Percentiles rank a stretch among this genome's conserved stretches.
Evolutionary conservation across 148 eudicot species (phyloP).

Genomic region (Mesembryanthemum crystallinum): DNA sequence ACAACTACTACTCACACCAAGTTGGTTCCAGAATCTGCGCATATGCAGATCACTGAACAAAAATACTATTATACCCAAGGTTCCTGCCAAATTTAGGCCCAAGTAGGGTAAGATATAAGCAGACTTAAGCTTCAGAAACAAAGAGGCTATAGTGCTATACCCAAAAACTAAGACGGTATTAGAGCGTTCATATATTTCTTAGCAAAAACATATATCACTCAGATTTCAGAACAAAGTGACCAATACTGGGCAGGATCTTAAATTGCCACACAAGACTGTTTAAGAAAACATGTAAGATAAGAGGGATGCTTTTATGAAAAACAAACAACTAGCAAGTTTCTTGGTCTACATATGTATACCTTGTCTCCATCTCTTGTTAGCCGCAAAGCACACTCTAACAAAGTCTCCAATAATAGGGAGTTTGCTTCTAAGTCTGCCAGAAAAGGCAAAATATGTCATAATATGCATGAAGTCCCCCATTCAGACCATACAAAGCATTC

Average conservation of each 20-base stretch:
- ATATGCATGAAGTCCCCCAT: not conserved
- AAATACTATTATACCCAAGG: not conserved
- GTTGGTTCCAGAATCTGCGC: not conserved
- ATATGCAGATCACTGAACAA: not conserved
- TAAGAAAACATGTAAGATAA: not conserved
- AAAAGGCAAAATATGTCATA: conserved; percentile 10
- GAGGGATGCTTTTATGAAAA: not conserved
- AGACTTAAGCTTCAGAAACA: not conserved
- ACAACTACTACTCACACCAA: too few relatives aligned
- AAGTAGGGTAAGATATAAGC: not conserved
- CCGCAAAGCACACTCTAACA: conserved; percentile 62
- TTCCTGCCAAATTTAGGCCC: not conserved
- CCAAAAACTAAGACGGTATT: too few relatives aligned
- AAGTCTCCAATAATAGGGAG: conserved; percentile 35
- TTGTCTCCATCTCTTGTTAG: conserved; percentile 87
- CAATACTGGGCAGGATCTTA: not conserved
- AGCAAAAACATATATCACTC: not conserved
- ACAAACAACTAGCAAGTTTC: not conserved
- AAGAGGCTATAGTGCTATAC: not conserved
- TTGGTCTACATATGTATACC: conserved; percentile 36
- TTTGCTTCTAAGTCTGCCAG: conserved; percentile 43
- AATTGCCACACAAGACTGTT: not conserved
- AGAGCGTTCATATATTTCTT: too few relatives aligned
- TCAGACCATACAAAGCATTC: not conserved
- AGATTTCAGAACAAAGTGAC: not conserved